Evolutionary conservation across 768 basidiomycete genomes (phyloP).

Genomic region (Amanita pallidorosea): DNA sequence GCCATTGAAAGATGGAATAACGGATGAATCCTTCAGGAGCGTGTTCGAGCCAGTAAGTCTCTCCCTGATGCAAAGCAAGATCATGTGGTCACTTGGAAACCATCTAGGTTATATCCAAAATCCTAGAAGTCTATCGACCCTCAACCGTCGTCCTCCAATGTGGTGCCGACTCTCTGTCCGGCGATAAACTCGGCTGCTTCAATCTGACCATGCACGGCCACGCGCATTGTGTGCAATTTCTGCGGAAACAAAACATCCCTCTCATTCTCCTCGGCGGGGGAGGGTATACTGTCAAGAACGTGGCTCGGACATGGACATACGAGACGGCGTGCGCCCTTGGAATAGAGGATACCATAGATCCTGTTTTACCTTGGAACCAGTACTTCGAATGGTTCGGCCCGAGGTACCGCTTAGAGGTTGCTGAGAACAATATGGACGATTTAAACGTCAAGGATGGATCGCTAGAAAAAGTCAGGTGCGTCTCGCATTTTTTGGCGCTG

Average conservation of each 20-base stretch:
- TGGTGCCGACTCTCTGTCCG: constrained; percentile 90
- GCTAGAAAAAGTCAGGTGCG: constrained; percentile 69
- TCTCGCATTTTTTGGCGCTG: constrained; percentile 7
- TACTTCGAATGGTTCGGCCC: constrained; percentile 99
- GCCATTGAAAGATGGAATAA: constrained; percentile 89
- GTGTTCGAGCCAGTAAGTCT: constrained; percentile 85
- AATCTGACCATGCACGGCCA: constrained; percentile 96
- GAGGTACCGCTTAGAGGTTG: constrained; percentile 85
- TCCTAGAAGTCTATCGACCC: constrained; percentile 83
- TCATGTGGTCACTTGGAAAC: not conserved
- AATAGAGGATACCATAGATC: constrained; percentile 65
- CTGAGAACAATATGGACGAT: constrained; percentile 91
- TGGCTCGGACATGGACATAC: constrained; percentile 90
- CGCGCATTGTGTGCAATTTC: constrained; percentile 80
- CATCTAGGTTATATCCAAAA: constrained; percentile 66
- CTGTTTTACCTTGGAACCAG: constrained; percentile 74
- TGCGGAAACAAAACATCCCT: constrained; percentile 75
- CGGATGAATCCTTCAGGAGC: constrained; percentile 75
- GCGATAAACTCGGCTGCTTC: constrained; percentile 93
- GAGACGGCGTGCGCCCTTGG: constrained; percentile 96
- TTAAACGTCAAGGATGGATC: constrained; percentile 75
- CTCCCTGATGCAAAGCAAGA: constrained; percentile 4
- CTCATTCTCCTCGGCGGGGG: constrained; percentile 91
- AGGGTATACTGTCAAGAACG: constrained; percentile 96
- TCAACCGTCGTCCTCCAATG: constrained; percentile 88